These are phyloP conservation scores for Mortierella sp. DNA, from an alignment of 371 early-diverging fungal species.

Conservation along the genomic window DNA sequence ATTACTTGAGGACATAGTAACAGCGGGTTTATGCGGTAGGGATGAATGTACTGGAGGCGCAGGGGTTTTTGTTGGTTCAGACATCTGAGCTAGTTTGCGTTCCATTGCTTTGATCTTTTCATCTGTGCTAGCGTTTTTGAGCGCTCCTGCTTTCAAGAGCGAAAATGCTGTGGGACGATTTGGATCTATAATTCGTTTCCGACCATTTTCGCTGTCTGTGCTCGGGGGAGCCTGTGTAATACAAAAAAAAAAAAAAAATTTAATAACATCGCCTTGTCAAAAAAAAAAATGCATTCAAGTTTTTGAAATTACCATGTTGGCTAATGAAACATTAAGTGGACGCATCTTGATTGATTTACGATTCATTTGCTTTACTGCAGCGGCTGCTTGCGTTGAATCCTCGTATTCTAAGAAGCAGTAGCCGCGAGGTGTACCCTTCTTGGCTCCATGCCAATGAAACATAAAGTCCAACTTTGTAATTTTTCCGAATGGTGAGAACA, in stretches of 20 bases:
- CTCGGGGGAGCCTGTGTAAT: conserved; percentile 51
- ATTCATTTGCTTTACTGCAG: conserved; percentile 67
- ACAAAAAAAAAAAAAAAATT: conserved; percentile 5
- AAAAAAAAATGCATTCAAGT: not conserved
- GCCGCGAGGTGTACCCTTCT: conserved; percentile 72
- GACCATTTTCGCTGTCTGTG: conserved; percentile 38
- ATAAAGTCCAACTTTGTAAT: conserved; percentile 73
- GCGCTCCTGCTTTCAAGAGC: conserved; percentile 43
- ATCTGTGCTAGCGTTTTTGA: conserved; percentile 66
- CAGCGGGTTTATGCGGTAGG: conserved; percentile 28
- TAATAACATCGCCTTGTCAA: not conserved
- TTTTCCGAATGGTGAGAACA: conserved; percentile 78
- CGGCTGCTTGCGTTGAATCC: conserved; percentile 63
- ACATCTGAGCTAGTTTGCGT: conserved; percentile 66
- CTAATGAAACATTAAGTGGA: conserved; percentile 69
- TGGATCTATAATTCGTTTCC: conserved; percentile 41
- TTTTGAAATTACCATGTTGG: conserved; percentile 61
- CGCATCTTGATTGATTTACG: conserved; percentile 65
- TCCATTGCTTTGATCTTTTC: conserved; percentile 76
- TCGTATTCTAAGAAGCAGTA: conserved; percentile 78
- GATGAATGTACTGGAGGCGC: conserved; percentile 32
- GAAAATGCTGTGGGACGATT: conserved; percentile 49
- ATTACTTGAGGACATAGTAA: conserved; percentile 4
- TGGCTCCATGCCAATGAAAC: conserved; percentile 72
- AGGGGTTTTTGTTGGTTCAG: conserved; percentile 24